Base-by-base conservation (phyloP, 495 filamentous ascomycete genomes). In the Hypoxylon lenormandii region DNA sequence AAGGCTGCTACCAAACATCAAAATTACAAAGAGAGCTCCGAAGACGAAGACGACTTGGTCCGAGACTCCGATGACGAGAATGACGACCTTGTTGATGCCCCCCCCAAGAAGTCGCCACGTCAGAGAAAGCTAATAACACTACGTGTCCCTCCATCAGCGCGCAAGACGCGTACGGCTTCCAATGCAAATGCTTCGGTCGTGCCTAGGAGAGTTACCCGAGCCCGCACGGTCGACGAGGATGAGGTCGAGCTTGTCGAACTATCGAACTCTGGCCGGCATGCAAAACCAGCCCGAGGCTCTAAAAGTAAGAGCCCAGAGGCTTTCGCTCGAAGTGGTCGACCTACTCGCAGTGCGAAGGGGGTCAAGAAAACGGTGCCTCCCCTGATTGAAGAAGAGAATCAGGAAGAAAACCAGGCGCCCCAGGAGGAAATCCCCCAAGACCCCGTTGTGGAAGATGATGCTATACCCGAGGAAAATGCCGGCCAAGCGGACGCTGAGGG, bases 261-360 rank as follows among this genome's bases (percentile, higher is more conserved):
- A 30, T 89, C 92, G 0, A 89, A 88, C 70, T 96, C 92, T 2
- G 93, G 93, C 11, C 86, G 83, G 70, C 91, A 96, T 74, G 86
- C 88, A 12, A 80, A 88, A 26, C 80, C 84, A 26, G 86, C 85
- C 12, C 60, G 77, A 43, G 70, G 58, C 23, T 79, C 80, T 6
- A 73, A 73, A 40, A 92, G 91, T 11, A 82, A 76, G 38, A 92
- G 86, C 64, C 93, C 92, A 1, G 91, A 93, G 66, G 70, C 81
- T 28, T 74, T 82, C 49, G 57, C 74, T 23, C 76, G 76, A 19
- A 47, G 56, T 12, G 67, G 60, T 16, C 83, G 88, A 58, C 79
- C 83, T 1, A 87, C 82, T 19, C 83, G 88, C 40, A 87, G 86
- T 40, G 79, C 77, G 11, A 93, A 92, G 74, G 86, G 89, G 10